These are phyloP conservation scores for Pleurozium schreberi DNA, from an alignment of 225 moss, liverwort and hornwort species.

Conservation along the genomic window DNA sequence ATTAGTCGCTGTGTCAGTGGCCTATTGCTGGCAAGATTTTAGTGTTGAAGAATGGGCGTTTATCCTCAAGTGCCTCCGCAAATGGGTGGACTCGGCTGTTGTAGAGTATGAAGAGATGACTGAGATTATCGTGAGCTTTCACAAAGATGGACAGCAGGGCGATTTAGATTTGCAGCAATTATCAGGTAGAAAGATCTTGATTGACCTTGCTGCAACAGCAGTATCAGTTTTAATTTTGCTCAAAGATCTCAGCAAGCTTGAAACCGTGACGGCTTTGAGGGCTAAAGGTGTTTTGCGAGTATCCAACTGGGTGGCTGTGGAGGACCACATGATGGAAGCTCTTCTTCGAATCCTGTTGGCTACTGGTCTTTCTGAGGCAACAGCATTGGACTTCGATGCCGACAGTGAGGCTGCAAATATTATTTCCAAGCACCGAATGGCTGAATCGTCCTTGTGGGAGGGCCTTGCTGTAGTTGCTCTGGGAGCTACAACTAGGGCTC, in stretches of 20 bases:
- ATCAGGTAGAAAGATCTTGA: conserved; percentile 17
- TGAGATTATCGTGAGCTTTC: conserved; percentile 45
- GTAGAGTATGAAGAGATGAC: conserved; percentile 81
- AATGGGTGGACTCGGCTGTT: conserved; percentile 80
- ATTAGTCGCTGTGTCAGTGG: conserved; percentile 61
- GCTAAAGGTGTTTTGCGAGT: conserved; percentile 28
- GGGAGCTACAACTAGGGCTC: conserved; percentile 58
- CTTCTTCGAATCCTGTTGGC: conserved; percentile 72
- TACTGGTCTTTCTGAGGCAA: conserved; percentile 71
- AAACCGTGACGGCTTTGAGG: conserved; percentile 44
- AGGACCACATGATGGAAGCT: conserved; percentile 67
- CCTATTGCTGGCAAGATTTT: conserved; percentile 83
- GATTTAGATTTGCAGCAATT: conserved; percentile 14
- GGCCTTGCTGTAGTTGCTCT: conserved; percentile 57
- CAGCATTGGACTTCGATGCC: conserved; percentile 38
- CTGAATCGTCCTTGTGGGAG: conserved; percentile 65
- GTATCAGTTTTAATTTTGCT: conserved; percentile 64
- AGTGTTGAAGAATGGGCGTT: conserved; percentile 75
- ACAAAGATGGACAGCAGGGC: conserved; percentile 19
- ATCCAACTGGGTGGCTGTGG: conserved; percentile 58
- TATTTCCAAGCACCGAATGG: conserved; percentile 38
- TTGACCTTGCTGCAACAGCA: conserved; percentile 56
- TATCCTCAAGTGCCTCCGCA: conserved; percentile 48
- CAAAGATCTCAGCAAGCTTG: conserved; percentile 47
- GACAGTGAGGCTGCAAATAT: conserved; percentile 24